Evolutionary conservation across 2,329 filamentous ascomycete genomes (phyloP), one percentile per base, ranked within the genome.

Genomic region (Colletotrichum horii): DNA sequence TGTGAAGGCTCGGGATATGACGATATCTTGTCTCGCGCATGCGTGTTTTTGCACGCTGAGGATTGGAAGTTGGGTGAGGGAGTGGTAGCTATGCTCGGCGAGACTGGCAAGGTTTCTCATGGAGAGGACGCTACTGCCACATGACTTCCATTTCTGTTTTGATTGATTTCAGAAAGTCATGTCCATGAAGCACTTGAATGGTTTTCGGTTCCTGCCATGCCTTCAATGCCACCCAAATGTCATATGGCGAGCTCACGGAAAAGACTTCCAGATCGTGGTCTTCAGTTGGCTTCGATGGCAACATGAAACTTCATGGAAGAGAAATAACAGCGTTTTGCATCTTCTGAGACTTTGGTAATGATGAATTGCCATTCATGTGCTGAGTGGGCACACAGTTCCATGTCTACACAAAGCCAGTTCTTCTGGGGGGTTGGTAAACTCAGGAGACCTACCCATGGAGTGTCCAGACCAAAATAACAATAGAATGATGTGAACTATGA

Each of bases 221-320:
- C 0, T 3, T 48, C 11, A 48, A 14, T 1, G n/a, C 43, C 11
- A 4, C 11, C 11, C 0, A 6, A 48, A 3, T 48, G 43, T 14
- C 11, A 48, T 2, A n/a, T 3, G n/a, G n/a, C 43, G 11, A 14
- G 43, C 43, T 22, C 6, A 3, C 8, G n/a, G 11, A 52, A 52
- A n/a, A 52, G 6, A 9, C n/a, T 22, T 52, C 11, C n/a, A 22
- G 43, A 52, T 52, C 3, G 11, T 22, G n/a, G 2, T 14, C 14
- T 4, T 22, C 7, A 22, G 43, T 22, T 52, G 43, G n/a, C 3
- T 52, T 52, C 12, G 6, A 8, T 3, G 12, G 43, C 43, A 52
- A n/a, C n/a, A n/a, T n/a, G n/a, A n/a, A n/a, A n/a, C 4, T 8
- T 48, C 3, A 48, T 7, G n/a, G 0, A 0, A n/a, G 1, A 48